phyloP scores from a whole-genome alignment of 371 early-diverging fungal genomes.

The Mucor mucedo region DNA sequence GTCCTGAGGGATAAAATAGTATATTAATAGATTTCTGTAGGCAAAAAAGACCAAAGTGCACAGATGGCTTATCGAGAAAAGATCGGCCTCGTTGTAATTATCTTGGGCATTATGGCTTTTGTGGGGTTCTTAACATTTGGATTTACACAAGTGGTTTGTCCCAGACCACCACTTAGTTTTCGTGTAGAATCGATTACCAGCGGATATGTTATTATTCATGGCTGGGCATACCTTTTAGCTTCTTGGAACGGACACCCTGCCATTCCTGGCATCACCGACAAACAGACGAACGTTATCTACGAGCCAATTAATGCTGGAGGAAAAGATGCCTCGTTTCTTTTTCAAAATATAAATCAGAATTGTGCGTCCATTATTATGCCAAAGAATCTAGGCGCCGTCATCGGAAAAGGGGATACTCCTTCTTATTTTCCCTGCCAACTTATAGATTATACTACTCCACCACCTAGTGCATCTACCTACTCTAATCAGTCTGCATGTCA shows the following conservation, averaged over 20 bases:
- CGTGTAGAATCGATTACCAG: slow-evolving; percentile 44
- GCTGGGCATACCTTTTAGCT: slow-evolving; percentile 63
- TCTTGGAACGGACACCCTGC: slow-evolving; percentile 63
- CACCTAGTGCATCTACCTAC: slow-evolving; percentile 55
- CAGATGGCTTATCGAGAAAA: slow-evolving; percentile 90
- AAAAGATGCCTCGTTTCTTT: slow-evolving; percentile 77
- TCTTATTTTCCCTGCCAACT: slow-evolving; percentile 79
- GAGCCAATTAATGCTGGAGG: slow-evolving; percentile 72
- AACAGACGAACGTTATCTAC: slow-evolving; percentile 60
- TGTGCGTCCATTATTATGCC: slow-evolving; percentile 65
- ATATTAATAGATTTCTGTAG: slow-evolving; percentile 23
- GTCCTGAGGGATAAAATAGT: not conserved
- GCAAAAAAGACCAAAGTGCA: slow-evolving; percentile 56
- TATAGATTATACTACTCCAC: slow-evolving; percentile 41
- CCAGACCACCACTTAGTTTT: slow-evolving; percentile 51
- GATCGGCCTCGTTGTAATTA: slow-evolving; percentile 76
- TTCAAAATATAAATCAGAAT: slow-evolving; percentile 69
- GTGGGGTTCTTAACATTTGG: slow-evolving; percentile 84
- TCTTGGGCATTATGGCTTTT: slow-evolving; percentile 68
- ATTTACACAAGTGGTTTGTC: slow-evolving; percentile 66
- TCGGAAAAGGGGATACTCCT: slow-evolving; percentile 43
- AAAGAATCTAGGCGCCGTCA: slow-evolving; percentile 21
- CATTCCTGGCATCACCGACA: slow-evolving; percentile 41
- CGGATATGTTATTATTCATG: slow-evolving; percentile 61
- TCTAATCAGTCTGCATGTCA: slow-evolving; percentile 71